phyloP scores from a whole-genome alignment of 192 early-diverging fungal genomes.

The Lunasporangiospora selenospora region DNA sequence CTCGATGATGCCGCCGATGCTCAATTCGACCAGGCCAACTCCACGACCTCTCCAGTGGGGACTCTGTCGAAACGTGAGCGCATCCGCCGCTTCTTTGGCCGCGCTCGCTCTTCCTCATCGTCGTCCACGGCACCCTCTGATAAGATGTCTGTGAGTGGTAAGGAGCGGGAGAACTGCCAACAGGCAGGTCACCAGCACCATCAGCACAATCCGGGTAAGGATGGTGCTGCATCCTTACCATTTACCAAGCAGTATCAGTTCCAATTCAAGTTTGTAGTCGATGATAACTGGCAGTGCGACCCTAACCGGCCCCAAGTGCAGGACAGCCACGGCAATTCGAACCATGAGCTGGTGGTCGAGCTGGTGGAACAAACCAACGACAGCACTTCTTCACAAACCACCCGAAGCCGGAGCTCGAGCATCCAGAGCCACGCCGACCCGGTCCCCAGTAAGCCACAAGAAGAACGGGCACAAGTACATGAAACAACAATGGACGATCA shows the following conservation, averaged over 20 bases:
- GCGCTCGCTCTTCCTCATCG: constrained; percentile 29
- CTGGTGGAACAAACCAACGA: constrained; percentile 25
- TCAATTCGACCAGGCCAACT: not conserved
- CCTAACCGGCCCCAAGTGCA: constrained; percentile 31
- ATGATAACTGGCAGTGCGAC: constrained; percentile 43
- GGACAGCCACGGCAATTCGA: constrained; percentile 60
- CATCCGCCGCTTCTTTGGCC: constrained; percentile 29
- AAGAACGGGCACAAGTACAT: no score
- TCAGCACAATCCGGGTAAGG: constrained; percentile 33
- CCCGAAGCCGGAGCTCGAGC: constrained; percentile 40
- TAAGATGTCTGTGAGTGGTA: no score
- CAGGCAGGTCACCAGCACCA: no score
- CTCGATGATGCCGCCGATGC: constrained; percentile 32
- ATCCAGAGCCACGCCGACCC: constrained; percentile 7
- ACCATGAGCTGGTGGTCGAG: constrained; percentile 60
- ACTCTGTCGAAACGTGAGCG: constrained; percentile 16
- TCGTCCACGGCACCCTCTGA: not conserved
- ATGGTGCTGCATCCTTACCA: constrained; percentile 24
- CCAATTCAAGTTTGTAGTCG: constrained; percentile 51
- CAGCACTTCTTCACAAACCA: not conserved
- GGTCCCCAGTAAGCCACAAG: not conserved
- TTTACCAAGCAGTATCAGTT: constrained; percentile 35
- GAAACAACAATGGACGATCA: no score
- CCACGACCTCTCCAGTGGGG: not conserved
- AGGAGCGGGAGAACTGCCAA: no score